A percentile compares a stretch with the other conserved stretches of the same genome.
Evolutionary conservation across 495 filamentous ascomycete species (phyloP).

Genomic region (Penicillium odoratum): DNA sequence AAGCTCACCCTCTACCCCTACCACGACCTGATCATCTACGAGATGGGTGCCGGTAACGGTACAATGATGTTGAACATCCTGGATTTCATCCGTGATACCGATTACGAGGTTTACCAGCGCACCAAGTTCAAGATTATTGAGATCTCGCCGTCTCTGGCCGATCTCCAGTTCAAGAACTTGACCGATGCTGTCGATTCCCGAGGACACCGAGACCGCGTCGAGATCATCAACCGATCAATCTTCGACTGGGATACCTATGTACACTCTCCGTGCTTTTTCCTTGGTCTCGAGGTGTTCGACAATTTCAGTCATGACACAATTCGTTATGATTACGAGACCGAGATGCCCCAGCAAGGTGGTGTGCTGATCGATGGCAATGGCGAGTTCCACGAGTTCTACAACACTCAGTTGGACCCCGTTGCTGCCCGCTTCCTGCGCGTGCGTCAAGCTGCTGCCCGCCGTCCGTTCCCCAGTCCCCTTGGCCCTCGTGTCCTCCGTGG

Average conservation of each 20-base stretch:
- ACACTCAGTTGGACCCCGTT: constrained; percentile 72
- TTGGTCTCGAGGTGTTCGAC: constrained; percentile 98
- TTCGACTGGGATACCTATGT: constrained; percentile 90
- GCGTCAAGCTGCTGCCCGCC: constrained; percentile 63
- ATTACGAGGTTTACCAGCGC: constrained; percentile 89
- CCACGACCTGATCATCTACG: constrained; percentile 96
- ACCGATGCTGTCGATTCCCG: constrained; percentile 58
- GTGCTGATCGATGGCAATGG: constrained; percentile 83
- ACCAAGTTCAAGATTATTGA: constrained; percentile 96
- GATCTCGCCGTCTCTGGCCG: constrained; percentile 78
- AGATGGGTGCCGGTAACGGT: constrained; percentile 96
- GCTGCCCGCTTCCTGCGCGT: constrained; percentile 79
- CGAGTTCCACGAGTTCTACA: constrained; percentile 94
- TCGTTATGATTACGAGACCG: constrained; percentile 77
- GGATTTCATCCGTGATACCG: constrained; percentile 88
- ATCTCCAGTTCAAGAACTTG: constrained; percentile 72
- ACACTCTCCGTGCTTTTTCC: constrained; percentile 90
- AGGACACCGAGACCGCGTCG: constrained; percentile 81
- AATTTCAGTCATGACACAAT: constrained; percentile 96
- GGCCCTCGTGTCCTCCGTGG: constrained; percentile 55
- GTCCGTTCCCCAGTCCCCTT: constrained; percentile 55
- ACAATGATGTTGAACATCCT: constrained; percentile 98
- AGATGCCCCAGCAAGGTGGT: constrained; percentile 75
- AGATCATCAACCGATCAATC: constrained; percentile 91
- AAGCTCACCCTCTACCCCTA: constrained; percentile 91